These are phyloP conservation scores for Ceratobasidium sp. DNA, from an alignment of 1,284 basidiomycete species.

Conservation along the genomic window DNA sequence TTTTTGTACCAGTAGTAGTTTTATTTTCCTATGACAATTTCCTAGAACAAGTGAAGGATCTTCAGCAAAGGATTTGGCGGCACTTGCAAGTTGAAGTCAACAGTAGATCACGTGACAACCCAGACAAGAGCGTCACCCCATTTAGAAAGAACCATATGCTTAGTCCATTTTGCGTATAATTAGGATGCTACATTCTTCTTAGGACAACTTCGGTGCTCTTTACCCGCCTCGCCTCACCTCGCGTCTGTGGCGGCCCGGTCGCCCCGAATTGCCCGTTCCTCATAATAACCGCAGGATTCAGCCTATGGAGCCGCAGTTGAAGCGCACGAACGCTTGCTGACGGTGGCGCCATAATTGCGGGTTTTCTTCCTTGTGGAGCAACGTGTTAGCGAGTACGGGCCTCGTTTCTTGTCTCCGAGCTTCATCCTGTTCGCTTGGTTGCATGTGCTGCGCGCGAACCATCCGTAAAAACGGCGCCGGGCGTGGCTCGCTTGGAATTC, in stretches of 20 bases:
- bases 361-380: background rate
- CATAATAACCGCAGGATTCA: too few species aligned
- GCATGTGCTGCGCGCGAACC: background rate
- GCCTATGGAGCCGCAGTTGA: slow-evolving; percentile 11
- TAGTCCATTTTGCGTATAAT: too few species aligned
- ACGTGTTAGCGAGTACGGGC: background rate
- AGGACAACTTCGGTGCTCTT: too few species aligned
- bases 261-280: slow-evolving; percentile 4
- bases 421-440: slow-evolving; percentile 35
- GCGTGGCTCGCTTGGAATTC: too few species aligned
- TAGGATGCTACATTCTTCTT: too few species aligned
- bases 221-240: too few species aligned
- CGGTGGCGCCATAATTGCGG: slow-evolving; percentile 10
- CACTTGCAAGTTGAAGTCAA: background rate
- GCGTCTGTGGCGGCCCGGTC: slow-evolving; percentile 8
- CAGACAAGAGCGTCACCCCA: background rate
- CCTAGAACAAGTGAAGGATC: slow-evolving; percentile 15
- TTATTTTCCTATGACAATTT: background rate
- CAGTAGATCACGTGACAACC: slow-evolving; percentile 10
- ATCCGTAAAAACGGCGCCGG: background rate
- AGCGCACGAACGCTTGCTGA: background rate
- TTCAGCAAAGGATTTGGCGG: slow-evolving; percentile 19
- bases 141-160: slow-evolving; percentile 2
- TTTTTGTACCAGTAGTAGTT: background rate
- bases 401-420: slow-evolving; percentile 19